Evolutionary conservation across 352 stramenopile species (phyloP).

Genomic region (Phytopythium cucurbitacearum): DNA sequence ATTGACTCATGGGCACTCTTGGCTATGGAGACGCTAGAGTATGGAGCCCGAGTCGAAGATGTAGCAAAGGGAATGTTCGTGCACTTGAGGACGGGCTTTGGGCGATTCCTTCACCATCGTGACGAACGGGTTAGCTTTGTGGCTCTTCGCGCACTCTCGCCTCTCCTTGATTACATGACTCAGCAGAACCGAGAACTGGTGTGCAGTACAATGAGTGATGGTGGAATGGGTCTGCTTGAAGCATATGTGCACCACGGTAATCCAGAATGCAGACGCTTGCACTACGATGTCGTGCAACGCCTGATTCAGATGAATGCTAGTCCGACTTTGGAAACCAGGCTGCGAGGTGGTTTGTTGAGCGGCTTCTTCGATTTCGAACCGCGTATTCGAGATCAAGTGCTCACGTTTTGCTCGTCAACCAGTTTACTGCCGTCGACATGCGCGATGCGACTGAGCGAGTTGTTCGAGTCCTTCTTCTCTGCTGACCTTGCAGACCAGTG

Average conservation of each 20-base stretch:
- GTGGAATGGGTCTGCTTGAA: slow-evolving; percentile 35
- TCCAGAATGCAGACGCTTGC: slow-evolving; percentile 26
- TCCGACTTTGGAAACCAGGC: slow-evolving; percentile 9
- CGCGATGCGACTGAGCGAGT: slow-evolving; percentile 34
- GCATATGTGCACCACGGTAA: slow-evolving; percentile 33
- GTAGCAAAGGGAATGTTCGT: slow-evolving; percentile 40
- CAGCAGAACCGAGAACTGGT: slow-evolving; percentile 18
- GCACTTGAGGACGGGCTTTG: slow-evolving; percentile 39
- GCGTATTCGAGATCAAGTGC: slow-evolving; percentile 27
- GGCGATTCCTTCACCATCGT: slow-evolving; percentile 49
- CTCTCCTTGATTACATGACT: slow-evolving; percentile 29
- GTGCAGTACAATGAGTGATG: slow-evolving; percentile 18
- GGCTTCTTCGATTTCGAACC: slow-evolving; percentile 49
- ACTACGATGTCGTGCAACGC: slow-evolving; percentile 38
- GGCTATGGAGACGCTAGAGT: slow-evolving; percentile 37
- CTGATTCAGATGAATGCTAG: slow-evolving; percentile 25
- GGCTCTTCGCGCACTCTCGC: slow-evolving; percentile 34
- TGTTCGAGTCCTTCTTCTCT: slow-evolving; percentile 48
- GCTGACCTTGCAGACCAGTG: slow-evolving; percentile 50
- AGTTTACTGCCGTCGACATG: slow-evolving; percentile 26
- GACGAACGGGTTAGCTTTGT: slow-evolving; percentile 42
- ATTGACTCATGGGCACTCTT: slow-evolving; percentile 58
- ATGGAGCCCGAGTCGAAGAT: slow-evolving; percentile 33
- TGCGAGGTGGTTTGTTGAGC: slow-evolving; percentile 35
- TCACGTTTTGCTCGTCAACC: slow-evolving; percentile 45